phyloP scores from a whole-genome alignment of 306 rosid species.

The Corylus heterophylla region DNA sequence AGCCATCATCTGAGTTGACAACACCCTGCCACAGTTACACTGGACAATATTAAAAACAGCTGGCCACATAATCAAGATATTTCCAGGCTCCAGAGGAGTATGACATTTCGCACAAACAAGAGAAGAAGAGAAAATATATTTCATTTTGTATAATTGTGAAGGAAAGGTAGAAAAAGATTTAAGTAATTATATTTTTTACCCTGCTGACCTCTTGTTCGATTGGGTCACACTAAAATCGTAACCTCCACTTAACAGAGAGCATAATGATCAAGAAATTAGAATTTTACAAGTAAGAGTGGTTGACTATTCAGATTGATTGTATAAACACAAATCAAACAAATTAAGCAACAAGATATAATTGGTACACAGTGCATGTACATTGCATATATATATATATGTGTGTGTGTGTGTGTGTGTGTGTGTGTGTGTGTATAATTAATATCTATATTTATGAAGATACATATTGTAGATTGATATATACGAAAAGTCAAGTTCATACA shows the following conservation, averaged over 20 bases:
- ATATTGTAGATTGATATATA: background rate
- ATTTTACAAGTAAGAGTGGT: background rate
- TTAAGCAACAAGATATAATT: background rate
- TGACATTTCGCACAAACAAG: background rate
- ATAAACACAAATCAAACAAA: background rate
- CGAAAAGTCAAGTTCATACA: background rate
- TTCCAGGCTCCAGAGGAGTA: background rate
- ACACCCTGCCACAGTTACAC: constrained; percentile 47
- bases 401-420: no score
- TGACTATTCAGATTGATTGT: background rate
- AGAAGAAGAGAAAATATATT: background rate
- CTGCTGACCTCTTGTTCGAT: background rate
- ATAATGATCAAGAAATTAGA: background rate
- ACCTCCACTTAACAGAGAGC: background rate
- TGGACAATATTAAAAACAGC: constrained; percentile 2
- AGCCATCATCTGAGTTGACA: constrained; percentile 11
- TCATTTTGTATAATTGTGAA: background rate
- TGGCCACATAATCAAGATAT: background rate
- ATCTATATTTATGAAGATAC: background rate
- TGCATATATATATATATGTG: background rate
- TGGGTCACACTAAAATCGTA: background rate
- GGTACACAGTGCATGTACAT: no score
- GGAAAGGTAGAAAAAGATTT: background rate
- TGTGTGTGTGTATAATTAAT: no score
- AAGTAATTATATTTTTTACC: background rate